Base-by-base conservation (phyloP, 2,329 filamentous ascomycete genomes). In the Clathrospora elynae region DNA sequence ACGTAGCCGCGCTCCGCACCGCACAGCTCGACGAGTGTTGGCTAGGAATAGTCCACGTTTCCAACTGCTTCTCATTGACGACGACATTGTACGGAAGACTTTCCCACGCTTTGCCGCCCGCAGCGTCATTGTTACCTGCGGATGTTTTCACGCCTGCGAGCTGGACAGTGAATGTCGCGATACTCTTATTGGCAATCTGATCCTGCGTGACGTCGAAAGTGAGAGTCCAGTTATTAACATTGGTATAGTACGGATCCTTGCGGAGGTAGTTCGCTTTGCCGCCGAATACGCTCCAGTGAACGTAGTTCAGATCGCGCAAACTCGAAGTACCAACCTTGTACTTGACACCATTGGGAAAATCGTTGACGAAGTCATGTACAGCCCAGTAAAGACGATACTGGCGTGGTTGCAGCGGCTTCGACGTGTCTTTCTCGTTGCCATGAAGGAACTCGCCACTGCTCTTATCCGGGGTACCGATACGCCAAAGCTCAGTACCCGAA, bases 251-350 rank as follows among this genome's bases (percentile, higher is more conserved):
- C 68, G 35, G 73, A 30, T 74, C 66, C 1, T 71, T 64, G 1
- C 78, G 71, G 2, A 73, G 33, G 3, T 63, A 74, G 61, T 82
- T 78, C 1, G 71, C 78, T 18, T 78, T 70, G 1, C 79, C 78
- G 1, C 82, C 81, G 53, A 83, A 85, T 6, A 82, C 80, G 42
- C 77, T 79, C 83, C 82, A 86, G 59, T 86, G 83, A 3, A 85
- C 78, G 41, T 84, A 84, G 64, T 86, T 86, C 46, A 83, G 71
- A 53, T 83, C 79, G 8, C 67, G 61, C 12, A 71, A 71, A 17
- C 79, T 64, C 46, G 74, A 77, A 57, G 75, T 64, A 7, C 82
- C 81, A 1, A 86, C 75, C 10, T 75, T 74, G 67, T 79, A 86
- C 14, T 70, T 73, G 0, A 86, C 74, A 3, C 83, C 82, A 0